These are phyloP conservation scores for Casaregolazyma lundiana DNA, from an alignment of 1,139 yeast species.

Conservation along the genomic window DNA sequence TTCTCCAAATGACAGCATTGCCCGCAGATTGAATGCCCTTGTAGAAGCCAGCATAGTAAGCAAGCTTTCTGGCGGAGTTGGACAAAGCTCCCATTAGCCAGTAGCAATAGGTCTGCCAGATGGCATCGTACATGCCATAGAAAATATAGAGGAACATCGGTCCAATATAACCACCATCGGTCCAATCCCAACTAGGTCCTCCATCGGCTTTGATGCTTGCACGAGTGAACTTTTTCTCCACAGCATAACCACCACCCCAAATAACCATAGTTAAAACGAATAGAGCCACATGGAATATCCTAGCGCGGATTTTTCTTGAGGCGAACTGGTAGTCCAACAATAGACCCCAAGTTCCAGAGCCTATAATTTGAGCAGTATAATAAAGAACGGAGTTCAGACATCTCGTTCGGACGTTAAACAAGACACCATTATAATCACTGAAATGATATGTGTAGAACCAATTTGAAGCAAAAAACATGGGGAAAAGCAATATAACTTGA, in stretches of 20 bases:
- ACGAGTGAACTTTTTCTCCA: conserved; percentile 40
- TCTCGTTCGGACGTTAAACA: conserved; percentile 54
- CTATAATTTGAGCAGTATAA: conserved; percentile 57
- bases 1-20: conserved; percentile 58
- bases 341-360: conserved; percentile 47
- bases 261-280: conserved; percentile 43
- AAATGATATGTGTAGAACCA: conserved; percentile 63
- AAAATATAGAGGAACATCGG: conserved; percentile 60
- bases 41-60: conserved; percentile 58
- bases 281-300: conserved; percentile 42
- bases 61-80: conserved; percentile 52
- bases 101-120: conserved; percentile 54
- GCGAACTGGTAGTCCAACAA: conserved; percentile 43
- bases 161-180: conserved; percentile 44
- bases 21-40: conserved; percentile 63
- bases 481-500: conserved; percentile 43
- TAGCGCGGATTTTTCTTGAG: conserved; percentile 44
- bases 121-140: conserved; percentile 56
- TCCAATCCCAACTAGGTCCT: conserved; percentile 39
- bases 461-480: conserved; percentile 58
- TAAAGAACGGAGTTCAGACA: conserved; percentile 55
- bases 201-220: conserved; percentile 20
- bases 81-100: conserved; percentile 58
- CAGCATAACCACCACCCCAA: conserved; percentile 59
- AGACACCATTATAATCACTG: conserved; percentile 50